Evolutionary conservation across 2,329 filamentous ascomycete species (phyloP).

Genomic region (Phaeosphaeriaceae sp.): DNA sequence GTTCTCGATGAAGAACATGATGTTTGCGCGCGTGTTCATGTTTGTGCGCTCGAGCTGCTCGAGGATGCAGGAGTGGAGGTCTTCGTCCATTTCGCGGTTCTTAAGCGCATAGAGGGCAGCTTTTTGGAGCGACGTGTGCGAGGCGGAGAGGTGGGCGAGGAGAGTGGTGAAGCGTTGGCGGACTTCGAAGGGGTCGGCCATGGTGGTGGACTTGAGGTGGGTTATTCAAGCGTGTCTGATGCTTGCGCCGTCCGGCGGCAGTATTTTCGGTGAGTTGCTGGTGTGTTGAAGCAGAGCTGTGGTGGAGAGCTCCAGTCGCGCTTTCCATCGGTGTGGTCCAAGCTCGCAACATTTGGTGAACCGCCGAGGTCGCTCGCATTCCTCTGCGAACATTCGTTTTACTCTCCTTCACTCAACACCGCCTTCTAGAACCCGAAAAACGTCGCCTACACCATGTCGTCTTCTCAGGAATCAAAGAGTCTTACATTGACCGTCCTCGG

Average conservation of each 20-base stretch:
- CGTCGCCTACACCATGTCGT: conserved; percentile 34
- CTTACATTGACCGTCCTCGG: conserved; percentile 82
- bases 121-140: conserved; percentile 86
- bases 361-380: conserved; percentile 18
- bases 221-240: no score
- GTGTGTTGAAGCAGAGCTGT: neutral
- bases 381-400: conserved; percentile 12
- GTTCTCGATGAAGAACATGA: conserved; percentile 98
- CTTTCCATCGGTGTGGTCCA: conserved; percentile 30
- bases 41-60: conserved; percentile 94
- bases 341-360: conserved; percentile 13
- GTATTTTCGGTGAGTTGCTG: neutral
- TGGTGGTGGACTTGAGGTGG: conserved; percentile 38
- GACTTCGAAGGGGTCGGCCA: conserved; percentile 94
- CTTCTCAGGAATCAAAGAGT: conserved; percentile 41
- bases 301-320: conserved; percentile 10
- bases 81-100: conserved; percentile 93
- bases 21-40: conserved; percentile 97
- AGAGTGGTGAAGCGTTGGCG: conserved; percentile 95
- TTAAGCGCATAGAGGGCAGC: conserved; percentile 94
- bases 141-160: conserved; percentile 89
- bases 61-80: conserved; percentile 94
- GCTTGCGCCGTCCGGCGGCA: neutral
- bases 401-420: conserved; percentile 10
- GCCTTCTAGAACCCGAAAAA: neutral